Conservation (phyloP, 1,139 yeast genomes). For the Geotrichum candidum region DNA sequence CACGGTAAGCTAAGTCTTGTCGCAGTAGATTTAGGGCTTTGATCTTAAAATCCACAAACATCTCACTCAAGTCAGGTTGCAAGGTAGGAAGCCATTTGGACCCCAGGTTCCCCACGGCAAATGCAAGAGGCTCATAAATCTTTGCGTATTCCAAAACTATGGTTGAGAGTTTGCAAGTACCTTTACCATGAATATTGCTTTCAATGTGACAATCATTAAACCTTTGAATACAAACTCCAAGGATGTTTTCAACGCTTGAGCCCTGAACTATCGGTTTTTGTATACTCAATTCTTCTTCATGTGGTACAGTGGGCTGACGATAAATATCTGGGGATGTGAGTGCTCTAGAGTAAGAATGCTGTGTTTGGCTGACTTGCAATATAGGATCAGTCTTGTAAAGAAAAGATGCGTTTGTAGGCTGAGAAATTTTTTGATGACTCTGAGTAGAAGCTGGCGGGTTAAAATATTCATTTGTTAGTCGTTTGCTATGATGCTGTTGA, state of each 20-base stretch:
- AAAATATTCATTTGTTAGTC: neutral
- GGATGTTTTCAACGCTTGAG: neutral
- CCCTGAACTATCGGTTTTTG: neutral
- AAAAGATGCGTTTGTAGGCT: neutral
- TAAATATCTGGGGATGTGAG: neutral
- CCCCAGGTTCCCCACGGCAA: constrained; percentile 9
- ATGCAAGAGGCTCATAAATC: constrained; percentile 11
- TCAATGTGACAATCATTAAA: neutral
- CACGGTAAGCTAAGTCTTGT: constrained; percentile 9
- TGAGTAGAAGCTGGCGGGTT: neutral
- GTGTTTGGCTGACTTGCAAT: neutral
- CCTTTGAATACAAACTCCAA: neutral
- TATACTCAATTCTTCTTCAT: neutral
- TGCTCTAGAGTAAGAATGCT: neutral
- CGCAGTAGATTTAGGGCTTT: constrained; percentile 8
- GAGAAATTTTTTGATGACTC: neutral
- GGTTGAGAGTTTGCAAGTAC: neutral
- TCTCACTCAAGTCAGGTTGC: neutral
- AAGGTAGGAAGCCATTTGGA: neutral
- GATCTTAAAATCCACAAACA: constrained; percentile 11
- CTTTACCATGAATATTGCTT: neutral
- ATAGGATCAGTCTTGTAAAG: neutral
- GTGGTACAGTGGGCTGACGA: neutral
- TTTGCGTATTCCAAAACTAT: neutral
- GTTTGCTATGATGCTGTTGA: neutral